Conservation (phyloP, 768 basidiomycete genomes). For the Mycena polygramma region DNA sequence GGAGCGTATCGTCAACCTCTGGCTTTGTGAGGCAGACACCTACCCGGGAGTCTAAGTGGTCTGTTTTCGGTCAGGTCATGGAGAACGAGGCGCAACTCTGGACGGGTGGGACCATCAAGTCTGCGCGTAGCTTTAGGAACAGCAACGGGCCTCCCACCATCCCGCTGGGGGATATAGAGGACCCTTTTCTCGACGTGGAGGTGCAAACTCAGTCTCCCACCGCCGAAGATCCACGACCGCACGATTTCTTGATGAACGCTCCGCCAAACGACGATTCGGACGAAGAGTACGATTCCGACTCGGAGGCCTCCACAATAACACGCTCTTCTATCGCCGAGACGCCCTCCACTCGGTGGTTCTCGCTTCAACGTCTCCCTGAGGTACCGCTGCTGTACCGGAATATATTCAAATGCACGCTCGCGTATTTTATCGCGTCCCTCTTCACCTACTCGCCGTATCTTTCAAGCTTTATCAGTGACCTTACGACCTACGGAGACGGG, state of each 20-base stretch:
- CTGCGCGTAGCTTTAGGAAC: constrained; percentile 29
- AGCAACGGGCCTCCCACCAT: background rate
- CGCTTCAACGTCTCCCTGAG: constrained; percentile 44
- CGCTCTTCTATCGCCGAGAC: constrained; percentile 29
- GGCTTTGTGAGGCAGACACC: constrained; percentile 33
- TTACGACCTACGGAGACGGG: constrained; percentile 65
- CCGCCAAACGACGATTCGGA: constrained; percentile 19
- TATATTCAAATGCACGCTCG: constrained; percentile 91
- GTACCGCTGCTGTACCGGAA: constrained; percentile 72
- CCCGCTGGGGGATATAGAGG: background rate
- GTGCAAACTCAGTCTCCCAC: constrained; percentile 34
- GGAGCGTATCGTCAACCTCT: constrained; percentile 36
- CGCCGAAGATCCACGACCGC: constrained; percentile 22
- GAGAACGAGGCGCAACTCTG: constrained; percentile 69
- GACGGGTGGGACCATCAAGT: constrained; percentile 27
- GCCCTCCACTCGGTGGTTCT: constrained; percentile 34
- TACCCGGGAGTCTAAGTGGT: constrained; percentile 61
- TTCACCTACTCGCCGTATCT: constrained; percentile 92
- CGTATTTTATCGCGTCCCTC: constrained; percentile 90
- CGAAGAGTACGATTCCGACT: constrained; percentile 40
- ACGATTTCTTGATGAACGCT: constrained; percentile 7
- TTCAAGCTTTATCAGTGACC: constrained; percentile 74
- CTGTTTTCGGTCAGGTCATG: constrained; percentile 79
- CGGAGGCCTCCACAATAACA: constrained; percentile 33
- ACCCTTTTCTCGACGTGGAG: constrained; percentile 33